Percentiles rank a stretch among this genome's conserved stretches.
Evolutionary conservation across 2,329 filamentous ascomycete species (phyloP).

Genomic region (Colletotrichum sp.): DNA sequence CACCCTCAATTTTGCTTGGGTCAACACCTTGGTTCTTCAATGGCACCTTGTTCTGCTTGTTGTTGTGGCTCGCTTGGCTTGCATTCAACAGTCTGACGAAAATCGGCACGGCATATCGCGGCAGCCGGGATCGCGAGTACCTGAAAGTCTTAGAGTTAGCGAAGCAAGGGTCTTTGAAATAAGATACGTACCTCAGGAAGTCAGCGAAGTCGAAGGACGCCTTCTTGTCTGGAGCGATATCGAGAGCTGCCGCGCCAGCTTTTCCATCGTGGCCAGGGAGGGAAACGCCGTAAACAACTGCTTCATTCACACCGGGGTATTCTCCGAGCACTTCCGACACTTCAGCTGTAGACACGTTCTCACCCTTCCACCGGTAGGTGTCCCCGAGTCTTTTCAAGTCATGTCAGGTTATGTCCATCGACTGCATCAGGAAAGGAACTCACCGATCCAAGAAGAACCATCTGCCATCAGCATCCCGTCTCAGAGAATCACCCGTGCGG

Average conservation of each 20-base stretch:
- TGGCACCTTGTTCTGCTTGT: slow-evolving; percentile 80
- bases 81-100: slow-evolving; percentile 70
- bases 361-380: slow-evolving; percentile 77
- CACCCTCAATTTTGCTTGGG: slow-evolving; percentile 22
- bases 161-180: background rate
- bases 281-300: slow-evolving; percentile 73
- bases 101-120: slow-evolving; percentile 77
- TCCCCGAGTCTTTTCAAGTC: slow-evolving; percentile 61
- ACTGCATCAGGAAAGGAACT: background rate
- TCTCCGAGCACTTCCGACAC: slow-evolving; percentile 68
- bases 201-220: slow-evolving; percentile 63
- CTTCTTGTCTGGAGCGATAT: slow-evolving; percentile 54
- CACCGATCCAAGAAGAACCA: slow-evolving; percentile 70
- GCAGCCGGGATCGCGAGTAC: slow-evolving; percentile 64
- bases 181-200: slow-evolving; percentile 54
- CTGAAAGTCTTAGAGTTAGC: slow-evolving; percentile 26
- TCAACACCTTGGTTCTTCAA: slow-evolving; percentile 46
- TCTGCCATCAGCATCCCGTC: slow-evolving; percentile 65
- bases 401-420: background rate
- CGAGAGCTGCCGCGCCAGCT: slow-evolving; percentile 68
- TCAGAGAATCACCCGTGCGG: slow-evolving; percentile 70
- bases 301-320: slow-evolving; percentile 65
- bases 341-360: slow-evolving; percentile 72
- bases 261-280: slow-evolving; percentile 72
- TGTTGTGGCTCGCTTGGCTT: slow-evolving; percentile 68